phyloP scores from a whole-genome alignment of 352 stramenopile species.

The Sclerospora graminicola region DNA sequence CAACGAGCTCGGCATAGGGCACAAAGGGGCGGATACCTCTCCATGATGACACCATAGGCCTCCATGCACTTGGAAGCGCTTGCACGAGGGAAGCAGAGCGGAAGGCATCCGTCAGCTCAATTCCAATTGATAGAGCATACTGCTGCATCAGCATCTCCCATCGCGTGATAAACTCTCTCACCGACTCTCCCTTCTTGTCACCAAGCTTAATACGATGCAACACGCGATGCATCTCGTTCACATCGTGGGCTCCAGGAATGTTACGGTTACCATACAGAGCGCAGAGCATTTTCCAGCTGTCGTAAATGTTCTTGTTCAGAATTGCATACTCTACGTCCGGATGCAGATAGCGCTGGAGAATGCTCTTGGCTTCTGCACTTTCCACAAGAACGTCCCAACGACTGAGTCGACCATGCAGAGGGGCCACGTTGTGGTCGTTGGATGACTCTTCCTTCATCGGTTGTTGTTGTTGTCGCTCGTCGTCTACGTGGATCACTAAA shows the following conservation, averaged over 20 bases:
- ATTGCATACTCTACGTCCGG: conserved; percentile 35
- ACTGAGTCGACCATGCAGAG: conserved; percentile 13
- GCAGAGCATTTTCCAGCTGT: conserved; percentile 38
- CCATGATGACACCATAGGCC: conserved; percentile 19
- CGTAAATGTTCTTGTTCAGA: conserved; percentile 39
- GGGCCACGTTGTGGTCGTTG: not conserved
- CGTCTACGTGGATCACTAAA: conserved; percentile 13
- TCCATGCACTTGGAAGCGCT: conserved; percentile 24
- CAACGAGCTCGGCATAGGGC: conserved; percentile 28
- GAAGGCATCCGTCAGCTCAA: conserved; percentile 31
- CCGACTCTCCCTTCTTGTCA: conserved; percentile 29
- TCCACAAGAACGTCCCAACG: conserved; percentile 30
- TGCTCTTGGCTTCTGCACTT: conserved; percentile 36
- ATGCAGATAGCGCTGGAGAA: conserved; percentile 35
- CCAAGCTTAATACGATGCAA: conserved; percentile 34
- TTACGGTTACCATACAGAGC: conserved; percentile 29
- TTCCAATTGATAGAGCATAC: conserved; percentile 25
- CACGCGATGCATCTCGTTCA: conserved; percentile 35
- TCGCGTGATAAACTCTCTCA: conserved; percentile 26
- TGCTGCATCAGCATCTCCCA: conserved; percentile 34
- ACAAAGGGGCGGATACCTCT: conserved; percentile 28
- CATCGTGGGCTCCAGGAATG: conserved; percentile 19
- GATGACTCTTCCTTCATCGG: conserved; percentile 15
- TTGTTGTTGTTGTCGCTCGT: conserved; percentile 3
- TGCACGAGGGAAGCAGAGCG: conserved; percentile 27